phyloP scores from a whole-genome alignment of 306 rosid species.

The Abrus precatorius region DNA sequence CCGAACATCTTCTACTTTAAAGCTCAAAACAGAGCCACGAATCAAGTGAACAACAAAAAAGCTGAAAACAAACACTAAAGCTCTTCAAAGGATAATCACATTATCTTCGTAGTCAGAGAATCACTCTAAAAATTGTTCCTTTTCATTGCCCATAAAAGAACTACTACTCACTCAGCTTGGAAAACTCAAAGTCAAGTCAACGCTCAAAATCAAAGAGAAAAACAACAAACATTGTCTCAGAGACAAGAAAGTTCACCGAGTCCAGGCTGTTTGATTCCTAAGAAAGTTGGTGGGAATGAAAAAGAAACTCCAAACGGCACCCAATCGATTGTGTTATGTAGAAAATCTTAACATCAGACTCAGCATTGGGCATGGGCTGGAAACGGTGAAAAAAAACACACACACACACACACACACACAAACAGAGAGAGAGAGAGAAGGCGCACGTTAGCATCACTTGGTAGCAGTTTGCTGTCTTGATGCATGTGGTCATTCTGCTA shows the following conservation, averaged over 20 bases:
- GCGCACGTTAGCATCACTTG: slow-evolving; percentile 10
- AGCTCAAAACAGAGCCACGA: slow-evolving; percentile 7
- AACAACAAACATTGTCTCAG: not conserved
- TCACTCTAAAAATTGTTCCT: slow-evolving; percentile 14
- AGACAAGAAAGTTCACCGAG: slow-evolving; percentile 23
- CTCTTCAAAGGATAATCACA: slow-evolving; percentile 8
- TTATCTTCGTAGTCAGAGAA: slow-evolving; percentile 42
- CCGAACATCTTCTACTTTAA: slow-evolving; percentile 73
- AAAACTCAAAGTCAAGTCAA: slow-evolving; percentile 37
- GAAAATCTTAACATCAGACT: not conserved
- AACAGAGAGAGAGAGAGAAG: not conserved
- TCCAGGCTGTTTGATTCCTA: slow-evolving; percentile 8
- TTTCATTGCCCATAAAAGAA: slow-evolving; percentile 36
- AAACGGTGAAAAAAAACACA: not conserved
- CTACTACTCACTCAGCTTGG: slow-evolving; percentile 10
- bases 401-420: not conserved
- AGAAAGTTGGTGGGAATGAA: not conserved
- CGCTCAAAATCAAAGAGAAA: not conserved
- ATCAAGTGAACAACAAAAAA: slow-evolving; percentile 12
- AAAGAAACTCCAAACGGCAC: slow-evolving; percentile 1
- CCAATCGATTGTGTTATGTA: not conserved
- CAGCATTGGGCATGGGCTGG: not conserved
- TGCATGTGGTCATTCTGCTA: not conserved
- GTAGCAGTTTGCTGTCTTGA: not conserved
- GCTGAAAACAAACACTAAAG: slow-evolving; percentile 31